Conservation (phyloP, 805 yeast species). For the Candida piceae region DNA sequence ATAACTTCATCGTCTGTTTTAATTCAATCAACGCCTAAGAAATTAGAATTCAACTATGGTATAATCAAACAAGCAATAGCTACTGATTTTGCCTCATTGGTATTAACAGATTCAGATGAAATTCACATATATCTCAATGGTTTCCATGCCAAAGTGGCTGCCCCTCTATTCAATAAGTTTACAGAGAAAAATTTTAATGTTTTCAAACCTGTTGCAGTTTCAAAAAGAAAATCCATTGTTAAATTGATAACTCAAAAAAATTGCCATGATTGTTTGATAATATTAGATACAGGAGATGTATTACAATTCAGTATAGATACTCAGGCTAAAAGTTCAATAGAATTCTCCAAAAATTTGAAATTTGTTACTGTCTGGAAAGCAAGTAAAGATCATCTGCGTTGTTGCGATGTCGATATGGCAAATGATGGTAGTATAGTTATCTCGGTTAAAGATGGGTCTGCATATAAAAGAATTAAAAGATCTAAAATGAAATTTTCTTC, state of each 20-base stretch:
- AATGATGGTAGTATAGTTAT: slow-evolving; percentile 65
- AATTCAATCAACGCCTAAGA: slow-evolving; percentile 13
- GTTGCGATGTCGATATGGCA: slow-evolving; percentile 63
- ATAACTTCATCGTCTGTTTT: slow-evolving; percentile 12
- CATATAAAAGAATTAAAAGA: slow-evolving; percentile 41
- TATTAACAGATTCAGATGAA: slow-evolving; percentile 52
- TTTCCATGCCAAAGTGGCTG: slow-evolving; percentile 46
- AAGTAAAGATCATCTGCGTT: slow-evolving; percentile 48
- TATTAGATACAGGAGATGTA: slow-evolving; percentile 59
- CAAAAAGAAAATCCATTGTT: slow-evolving; percentile 33
- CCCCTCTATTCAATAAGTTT: slow-evolving; percentile 28
- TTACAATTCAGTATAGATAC: slow-evolving; percentile 32
- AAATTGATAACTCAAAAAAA: slow-evolving; percentile 34
- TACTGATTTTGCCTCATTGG: slow-evolving; percentile 65
- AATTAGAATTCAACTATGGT: slow-evolving; percentile 39
- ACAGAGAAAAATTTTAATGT: slow-evolving; percentile 43
- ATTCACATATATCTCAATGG: slow-evolving; percentile 58
- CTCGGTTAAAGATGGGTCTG: slow-evolving; percentile 66
- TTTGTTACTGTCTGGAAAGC: slow-evolving; percentile 60
- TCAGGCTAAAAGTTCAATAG: slow-evolving; percentile 27
- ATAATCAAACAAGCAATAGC: slow-evolving; percentile 53
- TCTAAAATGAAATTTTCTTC: slow-evolving; percentile 22
- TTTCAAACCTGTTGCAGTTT: slow-evolving; percentile 48
- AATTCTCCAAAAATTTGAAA: slow-evolving; percentile 38
- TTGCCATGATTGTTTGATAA: slow-evolving; percentile 39